Percentiles rank a stretch among this genome's conserved stretches.
These are phyloP conservation scores for Cladophialophora chaetospira DNA, from an alignment of 2,329 filamentous ascomycete species.

Conservation along the genomic window DNA sequence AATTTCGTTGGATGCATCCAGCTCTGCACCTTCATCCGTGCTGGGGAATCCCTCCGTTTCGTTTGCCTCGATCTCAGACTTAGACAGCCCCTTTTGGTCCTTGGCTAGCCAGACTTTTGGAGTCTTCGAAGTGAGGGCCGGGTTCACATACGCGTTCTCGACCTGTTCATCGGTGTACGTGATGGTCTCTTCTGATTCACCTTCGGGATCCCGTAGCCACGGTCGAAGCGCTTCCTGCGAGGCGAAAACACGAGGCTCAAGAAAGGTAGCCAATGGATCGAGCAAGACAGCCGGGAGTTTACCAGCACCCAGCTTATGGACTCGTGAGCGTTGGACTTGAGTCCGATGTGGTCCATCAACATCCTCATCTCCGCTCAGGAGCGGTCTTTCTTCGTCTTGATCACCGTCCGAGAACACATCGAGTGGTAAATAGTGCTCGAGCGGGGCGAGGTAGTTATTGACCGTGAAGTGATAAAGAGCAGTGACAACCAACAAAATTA, in stretches of 20 bases:
- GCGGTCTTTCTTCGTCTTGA: conserved; percentile 36
- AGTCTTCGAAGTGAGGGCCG: conserved; percentile 63
- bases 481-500: conserved; percentile 73
- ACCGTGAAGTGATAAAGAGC: conserved; percentile 68
- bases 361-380: conserved; percentile 11
- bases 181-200: conserved; percentile 69
- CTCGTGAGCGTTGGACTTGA: conserved; percentile 16
- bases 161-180: conserved; percentile 65
- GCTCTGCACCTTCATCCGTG: conserved; percentile 72
- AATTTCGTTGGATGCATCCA: conserved; percentile 69
- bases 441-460: conserved; percentile 48
- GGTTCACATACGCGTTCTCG: conserved; percentile 71
- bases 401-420: conserved; percentile 50
- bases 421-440: conserved; percentile 70
- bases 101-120: conserved; percentile 80
- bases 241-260: conserved; percentile 31
- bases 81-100: conserved; percentile 72
- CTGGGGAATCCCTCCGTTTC: conserved; percentile 71
- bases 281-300: conserved; percentile 55
- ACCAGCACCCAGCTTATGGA: conserved; percentile 15
- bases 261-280: conserved; percentile 73
- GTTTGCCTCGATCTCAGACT: conserved; percentile 78
- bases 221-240: conserved; percentile 28
- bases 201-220: conserved; percentile 46
- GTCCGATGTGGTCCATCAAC: background rate